Evolutionary conservation across 495 filamentous ascomycete genomes (phyloP).

Genomic region (Pseudomonodictys pantanalensis): DNA sequence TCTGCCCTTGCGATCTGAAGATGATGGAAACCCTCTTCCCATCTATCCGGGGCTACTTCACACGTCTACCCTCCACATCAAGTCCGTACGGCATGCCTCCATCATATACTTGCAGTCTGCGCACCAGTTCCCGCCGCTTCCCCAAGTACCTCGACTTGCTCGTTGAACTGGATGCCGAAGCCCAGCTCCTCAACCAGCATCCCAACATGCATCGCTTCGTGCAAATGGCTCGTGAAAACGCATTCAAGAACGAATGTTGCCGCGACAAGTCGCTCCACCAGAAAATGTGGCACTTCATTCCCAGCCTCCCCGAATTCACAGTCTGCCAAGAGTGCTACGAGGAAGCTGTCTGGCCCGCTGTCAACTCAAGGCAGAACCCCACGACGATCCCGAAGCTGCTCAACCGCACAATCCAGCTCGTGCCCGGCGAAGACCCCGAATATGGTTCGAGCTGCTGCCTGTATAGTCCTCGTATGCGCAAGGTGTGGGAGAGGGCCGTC

Average conservation of each 20-base stretch:
- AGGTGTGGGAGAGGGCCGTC: conserved; percentile 59
- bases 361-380: conserved; percentile 50
- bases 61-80: conserved; percentile 25
- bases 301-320: conserved; percentile 60
- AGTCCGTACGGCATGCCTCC: conserved; percentile 8
- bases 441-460: conserved; percentile 64
- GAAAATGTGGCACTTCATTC: conserved; percentile 61
- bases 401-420: conserved; percentile 45
- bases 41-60: conserved; percentile 38
- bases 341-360: conserved; percentile 63
- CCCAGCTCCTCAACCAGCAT: conserved; percentile 37
- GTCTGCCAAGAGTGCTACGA: conserved; percentile 73
- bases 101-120: conserved; percentile 32
- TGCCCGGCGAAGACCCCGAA: conserved; percentile 48
- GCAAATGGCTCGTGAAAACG: conserved; percentile 51
- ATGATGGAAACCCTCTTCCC: conserved; percentile 41
- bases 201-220: conserved; percentile 53
- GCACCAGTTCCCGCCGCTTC: conserved; percentile 43
- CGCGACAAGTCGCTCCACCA: conserved; percentile 50
- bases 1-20: conserved; percentile 39
- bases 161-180: conserved; percentile 52
- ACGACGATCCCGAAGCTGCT: conserved; percentile 61
- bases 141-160: conserved; percentile 60
- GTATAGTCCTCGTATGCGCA: conserved; percentile 71
- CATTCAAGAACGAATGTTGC: conserved; percentile 53